A percentile compares a stretch with the other conserved stretches of the same genome.
Evolutionary conservation across 176 grass and related monocot genomes (phyloP).

Genomic region (Musa acuminata): DNA sequence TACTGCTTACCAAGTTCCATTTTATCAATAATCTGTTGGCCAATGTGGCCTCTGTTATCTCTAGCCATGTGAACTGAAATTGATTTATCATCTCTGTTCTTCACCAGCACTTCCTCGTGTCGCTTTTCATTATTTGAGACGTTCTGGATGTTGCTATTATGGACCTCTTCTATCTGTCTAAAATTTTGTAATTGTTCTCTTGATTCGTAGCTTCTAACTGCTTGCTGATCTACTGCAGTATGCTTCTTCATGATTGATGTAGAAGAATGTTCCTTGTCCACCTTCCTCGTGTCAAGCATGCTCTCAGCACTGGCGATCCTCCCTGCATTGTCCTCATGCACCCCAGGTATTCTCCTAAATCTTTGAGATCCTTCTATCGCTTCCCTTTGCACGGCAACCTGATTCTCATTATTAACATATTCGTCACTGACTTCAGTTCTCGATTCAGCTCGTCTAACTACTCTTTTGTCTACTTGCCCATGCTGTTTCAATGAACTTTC

Average conservation of each 20-base stretch:
- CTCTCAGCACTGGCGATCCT: neutral
- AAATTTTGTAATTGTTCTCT: constrained; percentile 1
- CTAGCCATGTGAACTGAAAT: constrained; percentile 46
- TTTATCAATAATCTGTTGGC: constrained; percentile 44
- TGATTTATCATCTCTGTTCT: constrained; percentile 14
- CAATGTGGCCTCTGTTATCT: constrained; percentile 51
- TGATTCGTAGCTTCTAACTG: neutral
- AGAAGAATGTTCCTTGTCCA: neutral
- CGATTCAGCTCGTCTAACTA: neutral
- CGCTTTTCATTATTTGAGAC: neutral
- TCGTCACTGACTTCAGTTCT: neutral
- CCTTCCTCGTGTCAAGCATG: constrained; percentile 7
- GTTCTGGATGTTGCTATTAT: neutral
- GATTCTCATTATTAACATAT: constrained; percentile 1
- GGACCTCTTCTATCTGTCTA: neutral
- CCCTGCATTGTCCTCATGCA: neutral
- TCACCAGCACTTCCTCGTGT: neutral
- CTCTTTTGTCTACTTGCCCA: constrained; percentile 7
- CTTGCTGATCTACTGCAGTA: neutral
- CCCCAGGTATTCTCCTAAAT: neutral
- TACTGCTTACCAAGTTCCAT: constrained; percentile 46
- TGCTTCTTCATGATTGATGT: constrained; percentile 1
- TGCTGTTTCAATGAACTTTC: neutral
- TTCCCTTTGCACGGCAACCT: neutral
- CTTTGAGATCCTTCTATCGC: neutral